phyloP scores from a whole-genome alignment of 345 rosid species.

The Excoecaria agallocha region DNA sequence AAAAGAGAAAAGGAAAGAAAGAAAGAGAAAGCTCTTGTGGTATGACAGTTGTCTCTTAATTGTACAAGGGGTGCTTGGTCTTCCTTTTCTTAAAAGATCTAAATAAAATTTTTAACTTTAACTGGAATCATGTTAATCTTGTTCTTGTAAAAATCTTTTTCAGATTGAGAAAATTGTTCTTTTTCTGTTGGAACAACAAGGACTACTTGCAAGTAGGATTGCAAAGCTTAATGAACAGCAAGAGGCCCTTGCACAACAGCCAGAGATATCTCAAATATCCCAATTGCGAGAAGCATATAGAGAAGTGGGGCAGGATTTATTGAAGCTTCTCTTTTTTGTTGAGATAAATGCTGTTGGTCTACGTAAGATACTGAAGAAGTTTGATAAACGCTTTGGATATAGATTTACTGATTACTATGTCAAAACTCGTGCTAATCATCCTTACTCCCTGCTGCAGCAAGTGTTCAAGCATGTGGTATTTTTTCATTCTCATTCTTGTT shows the following conservation, averaged over 20 bases:
- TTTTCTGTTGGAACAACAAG: constrained; percentile 96
- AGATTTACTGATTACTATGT: constrained; percentile 89
- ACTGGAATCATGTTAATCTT: not conserved
- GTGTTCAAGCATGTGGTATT: constrained; percentile 98
- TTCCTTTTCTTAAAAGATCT: constrained; percentile 3
- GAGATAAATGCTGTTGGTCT: constrained; percentile 92
- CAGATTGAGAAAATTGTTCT: constrained; percentile 97
- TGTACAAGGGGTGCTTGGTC: not conserved
- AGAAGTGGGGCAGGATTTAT: constrained; percentile 69
- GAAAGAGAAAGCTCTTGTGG: not conserved
- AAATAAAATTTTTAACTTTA: not conserved
- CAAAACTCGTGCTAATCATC: constrained; percentile 96
- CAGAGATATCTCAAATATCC: constrained; percentile 59
- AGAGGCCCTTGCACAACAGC: constrained; percentile 59
- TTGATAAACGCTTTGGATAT: constrained; percentile 93
- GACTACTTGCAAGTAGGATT: constrained; percentile 71
- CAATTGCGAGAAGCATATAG: constrained; percentile 75
- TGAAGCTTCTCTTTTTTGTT: constrained; percentile 76
- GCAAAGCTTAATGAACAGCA: constrained; percentile 59
- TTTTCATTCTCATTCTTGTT: constrained; percentile 11
- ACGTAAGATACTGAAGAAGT: constrained; percentile 93
- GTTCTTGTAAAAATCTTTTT: constrained; percentile 21
- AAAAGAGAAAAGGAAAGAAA: no score
- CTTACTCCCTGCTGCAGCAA: constrained; percentile 98
- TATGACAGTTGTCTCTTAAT: not conserved